phyloP scores from a whole-genome alignment of 2,329 filamentous ascomycete species.

The Penicillium sp. region DNA sequence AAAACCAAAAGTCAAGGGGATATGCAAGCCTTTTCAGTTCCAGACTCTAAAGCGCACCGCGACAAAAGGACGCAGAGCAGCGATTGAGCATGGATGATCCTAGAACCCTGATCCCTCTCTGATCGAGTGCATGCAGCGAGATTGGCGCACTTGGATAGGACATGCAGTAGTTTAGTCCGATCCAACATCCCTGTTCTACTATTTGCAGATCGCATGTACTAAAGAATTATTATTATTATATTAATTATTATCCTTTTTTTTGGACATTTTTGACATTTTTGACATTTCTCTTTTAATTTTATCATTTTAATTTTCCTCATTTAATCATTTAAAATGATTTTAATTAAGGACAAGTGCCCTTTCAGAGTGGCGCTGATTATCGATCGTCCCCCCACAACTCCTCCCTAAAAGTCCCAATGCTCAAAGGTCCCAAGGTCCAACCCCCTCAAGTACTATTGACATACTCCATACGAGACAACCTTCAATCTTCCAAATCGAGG shows the following conservation, averaged over 20 bases:
- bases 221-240: slow-evolving; percentile 4
- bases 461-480: neutral
- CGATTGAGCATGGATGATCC: slow-evolving; percentile 25
- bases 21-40: slow-evolving; percentile 21
- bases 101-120: slow-evolving; percentile 15
- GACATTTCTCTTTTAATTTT: neutral
- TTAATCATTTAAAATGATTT: neutral
- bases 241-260: slow-evolving; percentile 1
- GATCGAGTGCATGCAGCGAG: slow-evolving; percentile 21
- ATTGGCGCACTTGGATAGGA: slow-evolving; percentile 11
- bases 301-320: slow-evolving; percentile 1
- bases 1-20: slow-evolving; percentile 2
- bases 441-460: neutral
- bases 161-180: slow-evolving; percentile 23
- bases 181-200: slow-evolving; percentile 21
- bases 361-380: slow-evolving; percentile 20
- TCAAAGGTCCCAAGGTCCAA: neutral
- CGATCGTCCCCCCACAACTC: slow-evolving; percentile 15
- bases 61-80: slow-evolving; percentile 14
- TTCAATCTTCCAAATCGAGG: neutral
- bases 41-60: slow-evolving; percentile 8
- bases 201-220: slow-evolving; percentile 21
- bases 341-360: slow-evolving; percentile 3
- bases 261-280: neutral
- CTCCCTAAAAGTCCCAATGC: neutral